Base-by-base conservation (phyloP, 768 basidiomycete species). In the Termitomyces sp. region DNA sequence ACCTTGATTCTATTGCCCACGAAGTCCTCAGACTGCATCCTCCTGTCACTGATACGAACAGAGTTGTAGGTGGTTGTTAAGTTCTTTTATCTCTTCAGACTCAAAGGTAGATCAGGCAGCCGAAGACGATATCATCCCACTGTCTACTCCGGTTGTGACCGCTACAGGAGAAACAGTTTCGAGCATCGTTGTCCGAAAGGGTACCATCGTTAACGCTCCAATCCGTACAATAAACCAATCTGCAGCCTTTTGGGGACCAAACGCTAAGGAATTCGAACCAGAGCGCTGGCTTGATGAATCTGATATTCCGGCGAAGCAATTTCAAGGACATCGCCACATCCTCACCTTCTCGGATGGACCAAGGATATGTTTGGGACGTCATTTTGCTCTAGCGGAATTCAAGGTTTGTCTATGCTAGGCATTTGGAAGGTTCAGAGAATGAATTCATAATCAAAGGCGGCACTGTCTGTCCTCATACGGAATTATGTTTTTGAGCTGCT, bases 171-270 rank as follows among this genome's bases (percentile, higher is more conserved):
- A 72, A 42, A 59, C 63, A 0, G 70, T 80, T 16, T 65, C 71
- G 23, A 71, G 68, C 17, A 67, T 87, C 48, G 44, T 71, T 5
- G 68, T 87, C 37, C 70, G 74, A 19, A 81, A 80, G 58, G 84
- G 80, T 3, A 79, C 78, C 1, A 56, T 63, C 1, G 56, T 89
- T 29, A 57, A 71, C 11, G 65, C 78, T 3, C 77, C 81, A 2
- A 74, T 85, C 29, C 52, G 65, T 6, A 69, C 70, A 19, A 72
- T 83, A 48, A 86, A 88, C 65, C 66, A 72, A 6, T 78, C 81
- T n/a, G 74, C 73, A 53, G 68, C 66, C 1, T 65, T 86, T 32
- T 90, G 89, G 88, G 88, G 88, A 2, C 63, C 73, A 0, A 79
- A 84, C 56, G 78, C 84, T 4, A 75, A 77, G 23, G 76, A 77